Conservation (phyloP, 192 early-diverging fungal genomes). For the Helicostylum pulchrum region DNA sequence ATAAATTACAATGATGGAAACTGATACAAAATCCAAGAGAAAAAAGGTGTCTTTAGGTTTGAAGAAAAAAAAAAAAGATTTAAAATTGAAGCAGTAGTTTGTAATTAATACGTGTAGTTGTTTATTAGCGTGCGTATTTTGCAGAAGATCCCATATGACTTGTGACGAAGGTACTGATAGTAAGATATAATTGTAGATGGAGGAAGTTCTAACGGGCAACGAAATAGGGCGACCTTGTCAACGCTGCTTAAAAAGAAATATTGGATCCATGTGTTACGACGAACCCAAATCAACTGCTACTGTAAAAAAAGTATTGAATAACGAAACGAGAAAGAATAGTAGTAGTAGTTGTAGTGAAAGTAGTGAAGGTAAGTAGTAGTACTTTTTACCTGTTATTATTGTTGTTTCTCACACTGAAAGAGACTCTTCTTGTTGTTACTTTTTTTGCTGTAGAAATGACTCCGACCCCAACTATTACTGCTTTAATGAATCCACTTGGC, state of each 20-base stretch:
- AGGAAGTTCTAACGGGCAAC: background rate
- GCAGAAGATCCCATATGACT: conserved; percentile 94
- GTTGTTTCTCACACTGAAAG: conserved; percentile 6
- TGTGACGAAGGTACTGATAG: conserved; percentile 70
- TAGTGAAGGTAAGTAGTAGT: conserved; percentile 4
- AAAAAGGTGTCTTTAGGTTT: conserved; percentile 12
- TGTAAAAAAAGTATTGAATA: background rate
- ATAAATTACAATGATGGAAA: background rate
- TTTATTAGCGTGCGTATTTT: conserved; percentile 84
- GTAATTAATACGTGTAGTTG: background rate
- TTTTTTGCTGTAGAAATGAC: background rate
- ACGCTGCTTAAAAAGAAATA: conserved; percentile 90
- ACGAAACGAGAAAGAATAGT: conserved; percentile 6
- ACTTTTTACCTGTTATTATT: too few relatives aligned
- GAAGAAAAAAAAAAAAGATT: background rate
- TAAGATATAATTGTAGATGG: background rate
- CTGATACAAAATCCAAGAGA: conserved; percentile 1
- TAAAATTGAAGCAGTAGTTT: background rate
- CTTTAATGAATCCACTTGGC: background rate
- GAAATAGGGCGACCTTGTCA: conserved; percentile 72
- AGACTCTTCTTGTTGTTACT: too few relatives aligned
- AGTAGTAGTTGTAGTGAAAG: conserved; percentile 5
- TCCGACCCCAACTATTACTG: background rate
- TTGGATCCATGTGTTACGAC: conserved; percentile 87
- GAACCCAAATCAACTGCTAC: background rate